phyloP scores from a whole-genome alignment of 1,284 basidiomycete species.

The Salmacisia buchloeana region DNA sequence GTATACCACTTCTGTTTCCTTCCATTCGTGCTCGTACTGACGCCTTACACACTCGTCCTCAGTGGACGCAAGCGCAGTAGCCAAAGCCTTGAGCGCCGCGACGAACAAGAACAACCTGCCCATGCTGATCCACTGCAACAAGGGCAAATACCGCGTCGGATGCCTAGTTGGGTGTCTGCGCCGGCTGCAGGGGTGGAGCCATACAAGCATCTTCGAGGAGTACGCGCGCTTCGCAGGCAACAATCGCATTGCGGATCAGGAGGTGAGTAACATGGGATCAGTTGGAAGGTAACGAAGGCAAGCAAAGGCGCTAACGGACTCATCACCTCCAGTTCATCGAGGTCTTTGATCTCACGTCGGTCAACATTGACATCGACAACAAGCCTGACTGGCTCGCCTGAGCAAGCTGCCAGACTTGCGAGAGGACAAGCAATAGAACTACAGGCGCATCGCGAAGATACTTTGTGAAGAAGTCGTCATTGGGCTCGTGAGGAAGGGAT shows the following conservation, averaged over 20 bases:
- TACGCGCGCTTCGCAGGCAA: slow-evolving; percentile 42
- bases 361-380: slow-evolving; percentile 15
- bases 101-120: slow-evolving; percentile 37
- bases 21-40: slow-evolving; percentile 2
- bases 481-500: no score
- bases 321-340: slow-evolving; percentile 28
- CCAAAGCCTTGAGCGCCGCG: slow-evolving; percentile 27
- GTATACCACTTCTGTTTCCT: not conserved
- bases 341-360: slow-evolving; percentile 29
- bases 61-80: slow-evolving; percentile 39
- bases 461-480: no score
- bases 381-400: slow-evolving; percentile 16
- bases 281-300: not conserved
- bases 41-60: not conserved
- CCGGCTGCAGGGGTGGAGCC: slow-evolving; percentile 45
- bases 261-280: slow-evolving; percentile 15
- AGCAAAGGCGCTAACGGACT: no score
- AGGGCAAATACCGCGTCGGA: slow-evolving; percentile 47
- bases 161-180: slow-evolving; percentile 42
- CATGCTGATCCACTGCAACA: slow-evolving; percentile 48
- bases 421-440: no score
- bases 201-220: slow-evolving; percentile 48
- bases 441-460: no score
- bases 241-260: slow-evolving; percentile 42
- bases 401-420: not conserved